Base-by-base conservation (phyloP, 352 stramenopile species). In the Phytophthora sp. region DNA sequence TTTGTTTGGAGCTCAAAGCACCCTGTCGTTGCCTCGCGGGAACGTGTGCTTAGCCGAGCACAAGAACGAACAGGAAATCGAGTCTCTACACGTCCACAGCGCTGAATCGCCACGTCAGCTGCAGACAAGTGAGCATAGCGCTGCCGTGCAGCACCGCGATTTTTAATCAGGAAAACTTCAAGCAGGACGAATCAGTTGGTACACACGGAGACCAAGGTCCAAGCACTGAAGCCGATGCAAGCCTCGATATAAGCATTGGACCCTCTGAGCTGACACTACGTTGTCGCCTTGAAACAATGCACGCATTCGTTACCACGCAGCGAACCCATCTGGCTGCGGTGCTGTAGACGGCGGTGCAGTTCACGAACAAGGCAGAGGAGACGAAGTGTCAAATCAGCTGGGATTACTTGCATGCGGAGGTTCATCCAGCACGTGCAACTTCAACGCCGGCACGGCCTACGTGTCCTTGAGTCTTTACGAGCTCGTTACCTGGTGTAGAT, bases 111-210 rank as follows among this genome's bases (percentile, higher is more conserved):
- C n/a, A n/a, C n/a, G n/a, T n/a, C n/a, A n/a, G n/a, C n/a, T n/a
- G n/a, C n/a, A n/a, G n/a, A n/a, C 21, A 28, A 46, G 6, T 12
- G 39, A 46, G 21, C 39, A 30, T 32, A 46, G 18, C 39, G 15
- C 39, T n/a, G n/a, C n/a, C n/a, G n/a, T 20, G 23, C 24, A 17
- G 41, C 41, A 49, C 43, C 43, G 15, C 24, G 24, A n/a, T n/a
- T 50, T 50, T 50, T 50, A 50, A 50, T 50, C 41, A 21, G 12
- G 20, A 15, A 30, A 42, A 30, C 15, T 43, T 56, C 17, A 43
- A 56, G n/a, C 15, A 31, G 49, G 49, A 46, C 32, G 49, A 56
- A 45, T 56, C 49, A 45, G 21, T 45, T 49, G 42, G 15, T 35
- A 50, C 41, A 50, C 42, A n/a, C n/a, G n/a, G n/a, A n/a, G n/a